These are phyloP conservation scores for Trichoderma erinaceum DNA, from an alignment of 495 filamentous ascomycete genomes.

Conservation along the genomic window DNA sequence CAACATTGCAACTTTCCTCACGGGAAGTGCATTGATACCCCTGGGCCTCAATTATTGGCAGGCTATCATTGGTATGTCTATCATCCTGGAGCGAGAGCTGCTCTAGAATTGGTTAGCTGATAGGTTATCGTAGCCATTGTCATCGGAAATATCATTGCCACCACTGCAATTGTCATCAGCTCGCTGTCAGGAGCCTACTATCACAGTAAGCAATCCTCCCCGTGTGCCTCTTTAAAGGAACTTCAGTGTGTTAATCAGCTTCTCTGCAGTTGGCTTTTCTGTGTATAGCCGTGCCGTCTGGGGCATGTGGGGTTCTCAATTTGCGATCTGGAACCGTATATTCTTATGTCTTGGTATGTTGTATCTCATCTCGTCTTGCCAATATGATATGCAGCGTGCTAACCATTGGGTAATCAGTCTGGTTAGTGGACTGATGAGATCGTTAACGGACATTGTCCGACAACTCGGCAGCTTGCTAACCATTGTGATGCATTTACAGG, in stretches of 20 bases:
- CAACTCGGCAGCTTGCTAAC: not conserved
- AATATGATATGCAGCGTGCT: not conserved
- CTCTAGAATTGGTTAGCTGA: not conserved
- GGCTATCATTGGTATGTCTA: conserved; percentile 23
- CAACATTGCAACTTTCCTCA: conserved; percentile 26
- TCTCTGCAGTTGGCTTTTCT: conserved; percentile 4
- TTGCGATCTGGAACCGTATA: conserved; percentile 30
- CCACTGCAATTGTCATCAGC: conserved; percentile 3
- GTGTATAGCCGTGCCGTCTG: conserved; percentile 5
- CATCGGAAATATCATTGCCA: not conserved
- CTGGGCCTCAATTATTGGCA: conserved; percentile 29
- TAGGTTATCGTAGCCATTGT: not conserved
- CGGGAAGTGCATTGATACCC: conserved; percentile 26
- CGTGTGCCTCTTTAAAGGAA: not conserved
- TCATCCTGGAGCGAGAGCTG: conserved; percentile 20
- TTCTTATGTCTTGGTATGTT: conserved; percentile 19
- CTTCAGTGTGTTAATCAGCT: not conserved
- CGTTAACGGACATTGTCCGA: not conserved
- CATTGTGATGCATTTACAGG: conserved; percentile 21
- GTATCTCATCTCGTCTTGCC: not conserved
- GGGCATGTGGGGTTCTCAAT: conserved; percentile 18
- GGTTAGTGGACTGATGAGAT: not conserved
- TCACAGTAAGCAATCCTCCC: not conserved
- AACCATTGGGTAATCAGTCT: not conserved
- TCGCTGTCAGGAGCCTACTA: conserved; percentile 1